Evolutionary conservation across 2,329 filamentous ascomycete species (phyloP).

Genomic region (Pezicula radicicola): DNA sequence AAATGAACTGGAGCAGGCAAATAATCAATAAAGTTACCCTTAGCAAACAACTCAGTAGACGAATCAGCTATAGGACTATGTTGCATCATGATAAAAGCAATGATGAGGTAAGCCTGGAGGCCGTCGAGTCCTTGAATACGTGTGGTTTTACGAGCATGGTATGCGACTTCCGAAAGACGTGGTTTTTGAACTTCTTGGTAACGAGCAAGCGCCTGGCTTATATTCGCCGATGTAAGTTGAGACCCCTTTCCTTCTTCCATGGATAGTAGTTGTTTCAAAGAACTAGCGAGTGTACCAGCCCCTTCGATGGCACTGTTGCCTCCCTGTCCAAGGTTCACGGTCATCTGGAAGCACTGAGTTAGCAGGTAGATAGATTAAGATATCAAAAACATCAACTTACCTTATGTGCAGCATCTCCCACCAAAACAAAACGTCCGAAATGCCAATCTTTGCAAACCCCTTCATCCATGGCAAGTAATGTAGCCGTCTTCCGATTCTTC

Average conservation of each 20-base stretch:
- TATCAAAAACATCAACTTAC: too few relatives aligned
- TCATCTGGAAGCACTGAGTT: neutral
- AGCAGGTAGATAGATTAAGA: too few relatives aligned
- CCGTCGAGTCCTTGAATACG: neutral
- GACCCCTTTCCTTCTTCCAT: neutral
- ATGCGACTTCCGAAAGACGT: neutral
- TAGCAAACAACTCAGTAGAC: neutral
- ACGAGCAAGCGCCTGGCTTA: neutral
- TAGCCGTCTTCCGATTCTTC: neutral
- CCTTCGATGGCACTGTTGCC: slow-evolving; percentile 35
- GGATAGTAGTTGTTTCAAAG: neutral
- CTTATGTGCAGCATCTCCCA: slow-evolving; percentile 6
- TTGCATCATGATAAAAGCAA: neutral
- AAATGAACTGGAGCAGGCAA: neutral
- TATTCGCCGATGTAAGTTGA: neutral
- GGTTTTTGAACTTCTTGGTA: neutral
- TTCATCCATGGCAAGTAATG: slow-evolving; percentile 5
- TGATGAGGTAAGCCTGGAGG: neutral
- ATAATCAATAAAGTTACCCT: neutral
- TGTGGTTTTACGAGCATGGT: neutral
- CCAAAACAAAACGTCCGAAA: slow-evolving; percentile 5
- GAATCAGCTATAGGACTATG: neutral
- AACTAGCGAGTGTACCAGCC: slow-evolving; percentile 27
- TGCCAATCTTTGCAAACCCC: slow-evolving; percentile 3
- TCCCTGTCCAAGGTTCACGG: slow-evolving; percentile 25